Evolutionary conservation across 805 yeast species (phyloP).

Genomic region (Candida oleophila): DNA sequence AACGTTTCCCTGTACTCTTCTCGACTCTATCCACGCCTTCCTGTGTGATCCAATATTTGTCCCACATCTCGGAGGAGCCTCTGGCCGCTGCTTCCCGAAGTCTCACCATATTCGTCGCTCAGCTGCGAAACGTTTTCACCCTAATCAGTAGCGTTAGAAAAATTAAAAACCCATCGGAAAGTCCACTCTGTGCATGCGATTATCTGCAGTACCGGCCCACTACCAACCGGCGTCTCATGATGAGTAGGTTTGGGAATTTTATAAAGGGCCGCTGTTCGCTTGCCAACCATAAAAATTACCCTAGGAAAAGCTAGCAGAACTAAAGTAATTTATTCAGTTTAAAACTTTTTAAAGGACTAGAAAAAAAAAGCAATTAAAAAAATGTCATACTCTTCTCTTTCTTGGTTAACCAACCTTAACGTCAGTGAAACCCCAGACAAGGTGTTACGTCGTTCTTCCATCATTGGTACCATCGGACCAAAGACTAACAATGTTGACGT

Average conservation of each 20-base stretch:
- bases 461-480: conserved; percentile 99
- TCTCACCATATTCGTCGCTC: no score
- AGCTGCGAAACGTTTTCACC: background rate
- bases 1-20: no score
- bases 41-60: no score
- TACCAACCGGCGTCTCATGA: conserved; percentile 8
- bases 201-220: conserved; percentile 9
- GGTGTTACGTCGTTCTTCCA: conserved; percentile 88
- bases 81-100: no score
- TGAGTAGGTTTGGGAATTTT: background rate
- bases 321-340: background rate
- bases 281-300: background rate
- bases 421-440: conserved; percentile 71
- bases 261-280: background rate
- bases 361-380: no score
- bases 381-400: conserved; percentile 51
- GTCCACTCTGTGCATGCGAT: background rate
- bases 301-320: background rate
- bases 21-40: no score
- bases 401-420: conserved; percentile 83
- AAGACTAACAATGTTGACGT: conserved; percentile 89
- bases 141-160: no score
- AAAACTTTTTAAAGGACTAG: background rate
- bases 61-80: no score
- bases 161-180: background rate